phyloP scores from a whole-genome alignment of 768 basidiomycete species.

The Suillus paluster region DNA sequence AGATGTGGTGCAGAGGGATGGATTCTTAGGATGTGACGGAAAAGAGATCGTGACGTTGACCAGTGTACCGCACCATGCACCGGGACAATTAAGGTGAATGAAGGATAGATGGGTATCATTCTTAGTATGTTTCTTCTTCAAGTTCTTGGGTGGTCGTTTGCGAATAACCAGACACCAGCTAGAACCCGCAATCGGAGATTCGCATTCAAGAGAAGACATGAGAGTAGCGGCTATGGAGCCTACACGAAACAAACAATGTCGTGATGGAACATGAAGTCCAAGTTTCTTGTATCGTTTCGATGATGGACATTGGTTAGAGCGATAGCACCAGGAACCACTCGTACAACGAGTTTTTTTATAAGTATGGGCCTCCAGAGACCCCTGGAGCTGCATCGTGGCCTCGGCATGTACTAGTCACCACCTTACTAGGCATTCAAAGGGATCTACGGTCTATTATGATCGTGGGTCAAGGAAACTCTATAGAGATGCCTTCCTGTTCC shows the following conservation, averaged over 20 bases:
- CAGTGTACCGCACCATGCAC: not conserved
- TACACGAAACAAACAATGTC: slow-evolving; percentile 1
- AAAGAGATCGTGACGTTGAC: not conserved
- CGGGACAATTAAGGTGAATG: not conserved
- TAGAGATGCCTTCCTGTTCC: too few species aligned
- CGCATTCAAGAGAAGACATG: too few species aligned
- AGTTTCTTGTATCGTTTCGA: slow-evolving; percentile 2
- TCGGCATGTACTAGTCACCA: not conserved
- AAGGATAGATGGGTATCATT: not conserved
- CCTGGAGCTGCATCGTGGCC: not conserved
- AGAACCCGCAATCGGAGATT: not conserved
- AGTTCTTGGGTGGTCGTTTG: too few species aligned
- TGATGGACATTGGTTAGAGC: not conserved
- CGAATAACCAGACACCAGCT: not conserved
- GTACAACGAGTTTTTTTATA: not conserved
- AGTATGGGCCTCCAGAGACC: not conserved
- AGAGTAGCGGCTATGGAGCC: not conserved
- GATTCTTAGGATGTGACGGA: not conserved
- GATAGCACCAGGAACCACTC: not conserved
- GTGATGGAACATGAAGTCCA: slow-evolving; percentile 4
- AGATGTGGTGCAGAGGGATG: not conserved
- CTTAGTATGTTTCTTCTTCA: too few species aligned
- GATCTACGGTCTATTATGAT: too few species aligned
- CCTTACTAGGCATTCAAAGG: not conserved
- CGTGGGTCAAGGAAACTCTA: too few species aligned